phyloP scores from a whole-genome alignment of 208 protist species.

The Endotrypanum monterogeii region DNA sequence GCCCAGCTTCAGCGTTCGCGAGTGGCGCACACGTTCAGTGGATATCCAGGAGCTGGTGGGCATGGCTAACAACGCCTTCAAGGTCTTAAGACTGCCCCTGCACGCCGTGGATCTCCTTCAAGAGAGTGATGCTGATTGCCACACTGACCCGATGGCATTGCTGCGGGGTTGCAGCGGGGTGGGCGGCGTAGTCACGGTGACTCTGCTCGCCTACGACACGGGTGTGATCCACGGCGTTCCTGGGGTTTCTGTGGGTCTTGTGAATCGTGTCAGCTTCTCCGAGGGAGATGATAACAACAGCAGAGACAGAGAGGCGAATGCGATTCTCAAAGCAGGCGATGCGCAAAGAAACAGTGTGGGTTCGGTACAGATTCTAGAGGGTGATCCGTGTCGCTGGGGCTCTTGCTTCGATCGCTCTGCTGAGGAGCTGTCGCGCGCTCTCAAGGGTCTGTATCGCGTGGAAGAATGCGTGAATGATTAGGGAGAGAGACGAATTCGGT shows the following conservation, averaged over 20 bases:
- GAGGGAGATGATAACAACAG: slow-evolving; percentile 28
- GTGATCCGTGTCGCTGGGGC: slow-evolving; percentile 78
- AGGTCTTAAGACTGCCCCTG: slow-evolving; percentile 68
- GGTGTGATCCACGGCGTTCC: slow-evolving; percentile 73
- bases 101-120: slow-evolving; percentile 45
- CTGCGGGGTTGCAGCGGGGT: slow-evolving; percentile 60
- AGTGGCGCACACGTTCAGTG: slow-evolving; percentile 39
- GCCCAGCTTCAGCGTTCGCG: slow-evolving; percentile 72
- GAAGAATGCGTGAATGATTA: slow-evolving; percentile 41
- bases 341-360: slow-evolving; percentile 30
- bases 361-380: slow-evolving; percentile 80
- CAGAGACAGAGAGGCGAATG: slow-evolving; percentile 12
- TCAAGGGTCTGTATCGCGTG: slow-evolving; percentile 60
- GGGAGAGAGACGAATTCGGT: slow-evolving; percentile 3
- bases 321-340: background rate
- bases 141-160: slow-evolving; percentile 32
- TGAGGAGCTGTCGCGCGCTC: slow-evolving; percentile 48
- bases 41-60: slow-evolving; percentile 44
- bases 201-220: slow-evolving; percentile 80
- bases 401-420: slow-evolving; percentile 52
- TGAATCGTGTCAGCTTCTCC: slow-evolving; percentile 62
- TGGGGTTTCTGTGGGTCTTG: slow-evolving; percentile 67
- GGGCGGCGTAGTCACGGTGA: slow-evolving; percentile 68
- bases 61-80: slow-evolving; percentile 70
- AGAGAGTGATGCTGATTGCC: slow-evolving; percentile 10